These are phyloP conservation scores for Serendipita indica DNA, from an alignment of 768 basidiomycete species.

Conservation along the genomic window DNA sequence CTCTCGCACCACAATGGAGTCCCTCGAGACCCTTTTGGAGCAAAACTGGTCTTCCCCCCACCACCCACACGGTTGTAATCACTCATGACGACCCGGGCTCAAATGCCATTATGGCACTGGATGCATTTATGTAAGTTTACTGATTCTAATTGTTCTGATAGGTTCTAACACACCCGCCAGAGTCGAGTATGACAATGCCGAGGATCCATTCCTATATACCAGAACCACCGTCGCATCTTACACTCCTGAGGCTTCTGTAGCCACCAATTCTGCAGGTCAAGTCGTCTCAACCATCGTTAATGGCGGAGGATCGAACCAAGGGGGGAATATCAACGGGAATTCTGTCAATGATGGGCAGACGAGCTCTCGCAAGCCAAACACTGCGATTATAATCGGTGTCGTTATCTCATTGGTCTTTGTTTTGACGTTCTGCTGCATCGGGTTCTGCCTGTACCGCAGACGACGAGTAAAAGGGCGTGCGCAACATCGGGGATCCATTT, in stretches of 20 bases:
- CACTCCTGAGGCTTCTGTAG: neutral
- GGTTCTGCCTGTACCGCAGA: neutral
- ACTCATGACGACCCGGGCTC: neutral
- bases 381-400: constrained; percentile 5
- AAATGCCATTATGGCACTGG: neutral
- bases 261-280: neutral
- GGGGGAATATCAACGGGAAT: neutral
- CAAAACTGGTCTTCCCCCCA: neutral
- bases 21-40: neutral
- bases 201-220: neutral
- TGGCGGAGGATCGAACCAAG: neutral
- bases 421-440: neutral
- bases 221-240: neutral
- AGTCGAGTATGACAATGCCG: neutral
- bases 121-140: neutral
- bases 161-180: neutral
- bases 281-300: neutral
- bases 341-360: neutral
- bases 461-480: too few species aligned
- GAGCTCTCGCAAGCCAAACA: neutral
- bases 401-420: neutral
- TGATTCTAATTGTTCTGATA: neutral
- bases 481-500: too few species aligned
- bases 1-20: neutral
- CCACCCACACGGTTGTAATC: neutral